A percentile compares a stretch with the other conserved stretches of the same genome.
phyloP scores from a whole-genome alignment of 83 land plant genomes.

The Picea abies region DNA sequence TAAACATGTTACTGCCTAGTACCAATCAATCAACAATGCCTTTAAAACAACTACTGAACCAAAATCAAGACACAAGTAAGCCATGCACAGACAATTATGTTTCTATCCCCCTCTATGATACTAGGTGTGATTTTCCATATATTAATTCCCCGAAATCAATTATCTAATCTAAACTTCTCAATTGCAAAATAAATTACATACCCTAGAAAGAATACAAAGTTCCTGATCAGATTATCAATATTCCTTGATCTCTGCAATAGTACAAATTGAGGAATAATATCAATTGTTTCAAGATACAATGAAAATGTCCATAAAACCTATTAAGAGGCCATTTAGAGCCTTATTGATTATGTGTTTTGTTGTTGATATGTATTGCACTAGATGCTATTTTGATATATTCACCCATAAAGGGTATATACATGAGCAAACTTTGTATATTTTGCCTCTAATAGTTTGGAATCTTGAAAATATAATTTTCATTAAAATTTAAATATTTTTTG shows the following conservation, averaged over 20 bases:
- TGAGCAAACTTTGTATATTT: no score
- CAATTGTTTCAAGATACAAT: slow-evolving; percentile 80
- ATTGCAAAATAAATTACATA: slow-evolving; percentile 26
- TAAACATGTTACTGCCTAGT: no score
- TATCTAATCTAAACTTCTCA: neutral
- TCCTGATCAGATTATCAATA: slow-evolving; percentile 83
- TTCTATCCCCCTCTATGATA: neutral
- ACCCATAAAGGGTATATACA: no score
- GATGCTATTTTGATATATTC: no score
- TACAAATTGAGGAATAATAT: slow-evolving; percentile 81
- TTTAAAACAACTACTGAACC: neutral
- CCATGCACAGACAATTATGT: neutral
- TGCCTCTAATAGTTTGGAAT: no score
- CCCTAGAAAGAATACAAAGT: slow-evolving; percentile 87
- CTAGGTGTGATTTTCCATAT: neutral
- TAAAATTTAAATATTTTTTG: no score
- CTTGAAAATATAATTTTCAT: no score
- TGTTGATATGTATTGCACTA: no score
- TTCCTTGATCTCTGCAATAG: slow-evolving; percentile 78
- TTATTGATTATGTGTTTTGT: no score
- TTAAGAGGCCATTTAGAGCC: no score
- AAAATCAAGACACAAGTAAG: neutral
- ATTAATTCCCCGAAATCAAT: neutral
- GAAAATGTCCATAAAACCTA: slow-evolving; percentile 91
- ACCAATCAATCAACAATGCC: neutral